Evolutionary conservation across 768 basidiomycete genomes (phyloP), one percentile per base, ranked within the genome.

Genomic region (Tulasnella sp.): DNA sequence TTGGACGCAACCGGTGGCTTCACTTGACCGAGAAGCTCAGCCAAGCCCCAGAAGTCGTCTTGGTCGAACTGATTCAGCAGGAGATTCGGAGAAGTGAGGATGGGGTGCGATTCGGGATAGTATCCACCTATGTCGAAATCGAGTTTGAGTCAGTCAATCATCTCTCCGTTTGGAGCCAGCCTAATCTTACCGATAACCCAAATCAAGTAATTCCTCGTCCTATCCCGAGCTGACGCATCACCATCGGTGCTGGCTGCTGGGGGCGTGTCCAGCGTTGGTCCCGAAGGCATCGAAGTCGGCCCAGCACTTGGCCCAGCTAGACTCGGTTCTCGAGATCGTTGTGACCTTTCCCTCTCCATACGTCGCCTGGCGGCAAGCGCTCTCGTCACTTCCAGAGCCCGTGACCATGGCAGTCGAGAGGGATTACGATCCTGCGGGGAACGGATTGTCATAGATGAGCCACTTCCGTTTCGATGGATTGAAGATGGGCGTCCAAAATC

Each of bases 51-150:
- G 75, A 83, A 88, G 24, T 88, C 90, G 34, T 93, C 93, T n/a
- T 85, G 83, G 42, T 82, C 81, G 42, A 84, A 83, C 40, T 84
- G 84, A 10, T 85, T 86, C 34, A 84, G 84, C 40, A 87, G 79
- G 21, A 87, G 80, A 56, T 83, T 82, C 0, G 87, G 87, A 24
- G 85, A 83, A 0, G 91, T 92, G 62, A 97, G 91, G 81, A 98
- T 92, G 75, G 91, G 93, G 84, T 97, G 96, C 82, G 94, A 91
- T 19, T 93, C 92, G 0, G 95, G 94, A 84, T 97, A 98, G 83
- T 96, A 95, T n/a, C 96, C 96, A 19, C 86, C 86, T 46, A 85
- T 21, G n/a, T 48, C 52, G 93, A 81, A 27, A 52, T 68, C 75
- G 16, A n/a, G 79, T 46, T 39, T 14, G 72, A 42, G 75, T 79